Percentiles rank a stretch among this genome's conserved stretches.
These are phyloP conservation scores for Cyberlindnera japonica DNA, from an alignment of 805 yeast genomes.

Conservation along the genomic window DNA sequence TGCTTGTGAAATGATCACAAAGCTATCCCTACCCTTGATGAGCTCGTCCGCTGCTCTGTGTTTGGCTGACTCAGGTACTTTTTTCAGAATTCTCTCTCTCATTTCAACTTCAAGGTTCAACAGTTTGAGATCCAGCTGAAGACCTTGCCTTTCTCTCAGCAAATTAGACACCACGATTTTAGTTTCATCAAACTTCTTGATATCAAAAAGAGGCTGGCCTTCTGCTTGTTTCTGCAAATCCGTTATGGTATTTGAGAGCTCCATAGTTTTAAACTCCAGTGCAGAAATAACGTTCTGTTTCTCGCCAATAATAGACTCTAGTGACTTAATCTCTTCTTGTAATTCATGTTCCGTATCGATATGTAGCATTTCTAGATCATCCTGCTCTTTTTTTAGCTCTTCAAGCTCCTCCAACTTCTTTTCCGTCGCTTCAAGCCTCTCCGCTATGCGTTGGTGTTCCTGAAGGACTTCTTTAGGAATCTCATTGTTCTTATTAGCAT, in stretches of 20 bases:
- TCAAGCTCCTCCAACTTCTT: conserved; percentile 42
- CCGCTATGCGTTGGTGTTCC: conserved; percentile 35
- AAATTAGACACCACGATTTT: not conserved
- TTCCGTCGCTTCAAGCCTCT: conserved; percentile 33
- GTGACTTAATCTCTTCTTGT: conserved; percentile 32
- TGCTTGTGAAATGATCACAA: not conserved
- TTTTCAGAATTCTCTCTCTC: not conserved
- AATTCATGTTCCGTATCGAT: conserved; percentile 42
- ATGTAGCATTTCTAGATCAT: conserved; percentile 44
- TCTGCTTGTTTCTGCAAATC: conserved; percentile 2
- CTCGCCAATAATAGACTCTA: conserved; percentile 21
- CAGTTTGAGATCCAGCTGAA: conserved; percentile 9
- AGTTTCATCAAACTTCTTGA: conserved; percentile 8
- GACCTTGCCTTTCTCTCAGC: conserved; percentile 2
- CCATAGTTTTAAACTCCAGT: conserved; percentile 15
- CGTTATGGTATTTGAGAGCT: conserved; percentile 15
- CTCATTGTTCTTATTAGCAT: conserved; percentile 28
- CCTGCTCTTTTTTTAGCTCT: conserved; percentile 47
- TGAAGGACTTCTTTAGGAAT: conserved; percentile 32
- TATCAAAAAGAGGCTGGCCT: conserved; percentile 1
- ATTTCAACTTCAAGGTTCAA: conserved; percentile 2
- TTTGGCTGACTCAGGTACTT: not conserved
- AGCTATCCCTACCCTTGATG: not conserved
- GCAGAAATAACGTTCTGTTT: conserved; percentile 13
- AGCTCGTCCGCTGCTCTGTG: conserved; percentile 1